Evolutionary conservation across 257 asterid genomes (phyloP), one percentile per base, ranked within the genome.

Genomic region (Apocynum venetum): DNA sequence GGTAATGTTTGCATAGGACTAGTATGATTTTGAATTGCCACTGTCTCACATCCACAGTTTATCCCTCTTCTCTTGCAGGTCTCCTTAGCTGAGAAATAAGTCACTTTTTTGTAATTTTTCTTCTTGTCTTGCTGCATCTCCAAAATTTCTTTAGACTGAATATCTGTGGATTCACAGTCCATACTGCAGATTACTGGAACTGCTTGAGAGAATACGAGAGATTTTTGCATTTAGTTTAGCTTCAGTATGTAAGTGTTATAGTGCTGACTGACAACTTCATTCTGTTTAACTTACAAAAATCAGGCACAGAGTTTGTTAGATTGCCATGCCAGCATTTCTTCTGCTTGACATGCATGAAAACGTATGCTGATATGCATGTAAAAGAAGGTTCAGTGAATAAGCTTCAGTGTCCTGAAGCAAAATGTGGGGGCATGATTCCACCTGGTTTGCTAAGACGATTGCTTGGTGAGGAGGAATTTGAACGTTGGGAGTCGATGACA

Each of bases 341-440:
- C 78, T 92, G 98, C 71, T 83, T 72, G 86, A 84, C 76, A 66
- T 94, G 98, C 90, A 83, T 92, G 93, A 91, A 86, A 87, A 92
- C 91, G 20, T 89, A 80, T 76, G 77, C 89, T 4, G 90, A 88
- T 63, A 87, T 94, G 82, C 97, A 91, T 83, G 82, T 94, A 76
- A 84, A 74, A 78, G 98, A 94, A 81, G 96, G 98, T 76, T 89
- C 98, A 52, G 89, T 90, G 43, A 79, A 78, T 80, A 92, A 94
- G 83, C 89, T 94, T 67, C 80, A 80, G 73, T 94, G 98, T 80
- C 98, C 96, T 1, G 87, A 89, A 76, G 65, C 96, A 71, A 92
- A 95, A 84, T 95, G 98, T 77, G 93, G 91, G 43, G 93, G 96
- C 68, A 86, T 92, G 93, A 87, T 95, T 79, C 97, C 96, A 38